These are phyloP conservation scores for Chaetomium strumarium DNA, from an alignment of 2,329 filamentous ascomycete species.

Conservation along the genomic window DNA sequence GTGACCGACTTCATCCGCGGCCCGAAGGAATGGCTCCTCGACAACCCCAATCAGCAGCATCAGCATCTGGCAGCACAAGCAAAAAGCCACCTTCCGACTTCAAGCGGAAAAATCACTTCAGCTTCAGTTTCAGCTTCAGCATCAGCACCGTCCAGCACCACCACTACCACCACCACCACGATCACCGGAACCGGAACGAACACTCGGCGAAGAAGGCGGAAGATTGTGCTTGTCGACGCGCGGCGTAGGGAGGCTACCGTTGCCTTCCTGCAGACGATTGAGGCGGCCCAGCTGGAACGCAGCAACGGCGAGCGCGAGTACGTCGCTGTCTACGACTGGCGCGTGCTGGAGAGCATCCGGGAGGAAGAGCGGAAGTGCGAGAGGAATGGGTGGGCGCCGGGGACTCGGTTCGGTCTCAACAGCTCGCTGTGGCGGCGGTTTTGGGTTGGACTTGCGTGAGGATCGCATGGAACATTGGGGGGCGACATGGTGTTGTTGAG, in stretches of 20 bases:
- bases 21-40: constrained; percentile 31
- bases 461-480: not conserved
- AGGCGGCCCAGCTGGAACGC: constrained; percentile 20
- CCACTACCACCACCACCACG: too few relatives aligned
- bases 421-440: constrained; percentile 23
- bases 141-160: not conserved
- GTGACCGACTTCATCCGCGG: constrained; percentile 32
- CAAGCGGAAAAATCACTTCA: too few relatives aligned
- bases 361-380: constrained; percentile 21
- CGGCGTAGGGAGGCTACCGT: constrained; percentile 26
- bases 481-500: too few relatives aligned
- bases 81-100: not conserved
- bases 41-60: too few relatives aligned
- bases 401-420: constrained; percentile 11
- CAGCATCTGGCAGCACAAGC: not conserved
- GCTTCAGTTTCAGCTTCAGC: constrained; percentile 9
- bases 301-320: constrained; percentile 26
- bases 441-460: constrained; percentile 24
- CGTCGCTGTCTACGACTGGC: constrained; percentile 35
- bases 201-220: constrained; percentile 1
- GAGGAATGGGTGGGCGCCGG: not conserved
- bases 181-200: too few relatives aligned
- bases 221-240: constrained; percentile 33
- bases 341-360: constrained; percentile 30
- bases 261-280: constrained; percentile 28